phyloP scores from a whole-genome alignment of 257 asterid genomes.

The Salvia rosmarinus region DNA sequence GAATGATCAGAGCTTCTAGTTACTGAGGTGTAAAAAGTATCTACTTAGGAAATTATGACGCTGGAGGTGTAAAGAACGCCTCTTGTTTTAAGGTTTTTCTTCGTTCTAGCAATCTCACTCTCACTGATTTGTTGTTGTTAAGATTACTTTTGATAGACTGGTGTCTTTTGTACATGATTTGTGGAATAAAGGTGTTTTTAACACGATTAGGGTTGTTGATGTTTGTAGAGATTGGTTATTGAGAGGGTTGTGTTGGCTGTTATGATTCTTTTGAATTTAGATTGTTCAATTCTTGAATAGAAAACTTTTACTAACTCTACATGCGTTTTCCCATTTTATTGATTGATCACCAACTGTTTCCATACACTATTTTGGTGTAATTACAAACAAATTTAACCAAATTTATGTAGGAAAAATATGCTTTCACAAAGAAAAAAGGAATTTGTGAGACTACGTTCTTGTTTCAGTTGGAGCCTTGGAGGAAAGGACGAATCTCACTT shows the following conservation, averaged over 20 bases:
- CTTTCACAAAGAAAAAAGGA: too few species aligned
- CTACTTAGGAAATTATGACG: constrained; percentile 42
- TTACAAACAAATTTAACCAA: too few species aligned
- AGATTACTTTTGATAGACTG: constrained; percentile 39
- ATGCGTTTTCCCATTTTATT: too few species aligned
- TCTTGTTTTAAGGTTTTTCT: constrained; percentile 25
- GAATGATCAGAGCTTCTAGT: constrained; percentile 35
- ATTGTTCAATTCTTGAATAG: neutral
- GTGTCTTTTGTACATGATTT: constrained; percentile 37
- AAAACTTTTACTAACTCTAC: too few species aligned
- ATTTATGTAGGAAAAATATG: too few species aligned
- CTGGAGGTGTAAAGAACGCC: constrained; percentile 45
- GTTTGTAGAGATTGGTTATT: neutral
- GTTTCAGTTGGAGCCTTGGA: too few species aligned
- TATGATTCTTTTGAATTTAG: neutral
- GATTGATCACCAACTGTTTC: too few species aligned
- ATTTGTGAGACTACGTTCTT: too few species aligned
- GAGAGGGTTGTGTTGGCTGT: neutral
- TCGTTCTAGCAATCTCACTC: constrained; percentile 33
- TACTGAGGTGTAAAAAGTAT: constrained; percentile 39
- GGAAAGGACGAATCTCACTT: too few species aligned
- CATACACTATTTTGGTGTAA: neutral
- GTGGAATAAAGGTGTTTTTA: constrained; percentile 33
- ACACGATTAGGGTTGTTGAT: neutral
- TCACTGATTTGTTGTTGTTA: constrained; percentile 49